Base-by-base conservation (phyloP, 441 rosid genomes). In the Croton setiger region DNA sequence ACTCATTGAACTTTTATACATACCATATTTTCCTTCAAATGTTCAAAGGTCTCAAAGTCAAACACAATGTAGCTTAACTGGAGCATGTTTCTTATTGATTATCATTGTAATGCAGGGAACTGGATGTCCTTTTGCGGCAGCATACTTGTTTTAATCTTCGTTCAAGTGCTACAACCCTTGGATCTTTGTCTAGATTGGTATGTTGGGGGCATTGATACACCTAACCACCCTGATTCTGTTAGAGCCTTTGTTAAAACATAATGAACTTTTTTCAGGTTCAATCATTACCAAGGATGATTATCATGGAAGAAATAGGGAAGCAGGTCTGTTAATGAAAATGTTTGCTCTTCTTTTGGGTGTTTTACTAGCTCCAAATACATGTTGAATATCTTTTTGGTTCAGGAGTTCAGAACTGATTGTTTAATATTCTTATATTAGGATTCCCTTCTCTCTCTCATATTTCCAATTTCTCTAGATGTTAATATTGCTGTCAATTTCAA, bases 261-360 rank as follows among this genome's bases (percentile, higher is more conserved):
- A 75, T 68, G 59, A 75, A 44, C 53, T 59, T 33, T 0, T 39
- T 77, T 78, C 93, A 96, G 97, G 99, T 96, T 76, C 96, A 88
- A 72, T 93, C 98, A 47, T 84, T 96, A 72, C 97, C 96, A 54
- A 86, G 98, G 90, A 96, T 96, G 97, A 96, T 93, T 71, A 96
- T 93, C 73, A 88, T 73, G 84, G 98, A 96, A 72, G 96, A 93
- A 77, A 96, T 96, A 59, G 97, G 98, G 83, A 95, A 93, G 84
- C 96, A 89, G 92, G 98, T 93, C 61, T 74, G 83, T 68, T 74
- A 61, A 61, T 60, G 33, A 43, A 60, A 44, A 37, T 66, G 47
- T 27, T 10, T 73, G 12, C 67, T 68, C 57, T 60, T 72, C 51
- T 33, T 27, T 67, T 21, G 9, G 14, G 58, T 27, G 44, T 36